phyloP scores from a whole-genome alignment of 176 grass and related monocot genomes.

The Zea luxurians region DNA sequence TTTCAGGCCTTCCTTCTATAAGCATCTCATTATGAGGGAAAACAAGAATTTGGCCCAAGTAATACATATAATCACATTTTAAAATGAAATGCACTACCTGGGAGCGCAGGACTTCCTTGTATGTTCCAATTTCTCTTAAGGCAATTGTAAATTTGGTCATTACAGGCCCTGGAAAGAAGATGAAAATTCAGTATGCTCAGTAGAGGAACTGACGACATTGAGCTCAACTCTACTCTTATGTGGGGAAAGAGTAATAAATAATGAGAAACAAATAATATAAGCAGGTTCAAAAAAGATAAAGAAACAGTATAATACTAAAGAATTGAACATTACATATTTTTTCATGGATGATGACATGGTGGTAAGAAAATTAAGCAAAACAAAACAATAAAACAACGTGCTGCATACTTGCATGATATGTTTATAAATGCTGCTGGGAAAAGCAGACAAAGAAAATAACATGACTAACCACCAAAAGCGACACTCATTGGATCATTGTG shows the following conservation, averaged over 20 bases:
- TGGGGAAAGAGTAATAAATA: constrained; percentile 10
- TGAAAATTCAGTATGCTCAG: constrained; percentile 34
- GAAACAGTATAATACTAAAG: background rate
- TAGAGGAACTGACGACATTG: constrained; percentile 25
- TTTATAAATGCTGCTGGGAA: constrained; percentile 18
- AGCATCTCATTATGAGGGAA: constrained; percentile 2
- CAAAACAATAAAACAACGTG: background rate
- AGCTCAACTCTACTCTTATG: constrained; percentile 1
- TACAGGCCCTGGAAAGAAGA: constrained; percentile 74
- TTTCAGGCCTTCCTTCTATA: background rate
- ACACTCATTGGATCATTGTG: constrained; percentile 96
- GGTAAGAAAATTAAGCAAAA: constrained; percentile 36
- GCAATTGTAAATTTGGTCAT: constrained; percentile 95
- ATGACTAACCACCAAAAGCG: constrained; percentile 87
- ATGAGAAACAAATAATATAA: constrained; percentile 13
- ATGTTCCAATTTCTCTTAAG: constrained; percentile 97
- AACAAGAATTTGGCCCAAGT: background rate
- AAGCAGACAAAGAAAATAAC: constrained; percentile 30
- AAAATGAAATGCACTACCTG: constrained; percentile 59
- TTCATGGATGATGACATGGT: constrained; percentile 18
- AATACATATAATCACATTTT: background rate
- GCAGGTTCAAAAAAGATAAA: background rate
- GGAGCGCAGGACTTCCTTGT: constrained; percentile 92
- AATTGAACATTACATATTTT: background rate
- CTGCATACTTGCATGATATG: constrained; percentile 11